Percentiles rank a stretch among this genome's conserved stretches.
phyloP scores from a whole-genome alignment of 192 early-diverging fungal genomes.

The Coemansia biformis region DNA sequence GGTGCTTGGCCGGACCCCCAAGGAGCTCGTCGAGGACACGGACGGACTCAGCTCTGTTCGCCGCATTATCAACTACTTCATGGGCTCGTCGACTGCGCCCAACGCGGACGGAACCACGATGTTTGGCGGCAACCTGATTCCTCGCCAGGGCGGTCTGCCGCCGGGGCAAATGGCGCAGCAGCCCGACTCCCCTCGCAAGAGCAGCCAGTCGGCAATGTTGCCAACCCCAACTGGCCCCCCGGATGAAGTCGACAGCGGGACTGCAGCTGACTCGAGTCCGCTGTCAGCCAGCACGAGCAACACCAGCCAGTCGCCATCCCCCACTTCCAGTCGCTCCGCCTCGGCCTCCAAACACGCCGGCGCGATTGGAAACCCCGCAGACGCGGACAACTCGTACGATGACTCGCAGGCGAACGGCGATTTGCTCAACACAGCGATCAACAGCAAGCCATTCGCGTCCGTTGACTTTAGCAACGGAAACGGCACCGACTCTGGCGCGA shows the following conservation, averaged over 20 bases:
- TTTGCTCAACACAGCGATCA: too few species aligned
- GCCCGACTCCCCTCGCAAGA: too few species aligned
- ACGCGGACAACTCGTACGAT: background rate
- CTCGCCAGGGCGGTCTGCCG: background rate
- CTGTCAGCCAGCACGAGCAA: too few species aligned
- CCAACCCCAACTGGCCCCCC: too few species aligned
- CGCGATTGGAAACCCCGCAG: background rate
- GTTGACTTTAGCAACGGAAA: background rate
- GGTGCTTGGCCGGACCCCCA: slow-evolving; percentile 15
- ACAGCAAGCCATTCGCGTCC: too few species aligned
- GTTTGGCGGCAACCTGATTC: slow-evolving; percentile 21
- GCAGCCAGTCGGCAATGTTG: too few species aligned
- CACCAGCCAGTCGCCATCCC: too few species aligned
- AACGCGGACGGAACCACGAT: slow-evolving; percentile 12
- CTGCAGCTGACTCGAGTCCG: too few species aligned
- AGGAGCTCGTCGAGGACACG: slow-evolving; percentile 13
- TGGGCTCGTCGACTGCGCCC: background rate
- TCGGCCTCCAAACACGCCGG: too few species aligned
- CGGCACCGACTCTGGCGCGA: background rate
- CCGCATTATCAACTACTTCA: slow-evolving; percentile 9
- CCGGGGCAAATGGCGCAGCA: too few species aligned
- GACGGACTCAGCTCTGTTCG: slow-evolving; percentile 1
- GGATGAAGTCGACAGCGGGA: too few species aligned
- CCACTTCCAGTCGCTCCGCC: too few species aligned
- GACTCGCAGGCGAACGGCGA: background rate